Base-by-base conservation (phyloP, 2,329 filamentous ascomycete species). In the Aspergillus floridensis region DNA sequence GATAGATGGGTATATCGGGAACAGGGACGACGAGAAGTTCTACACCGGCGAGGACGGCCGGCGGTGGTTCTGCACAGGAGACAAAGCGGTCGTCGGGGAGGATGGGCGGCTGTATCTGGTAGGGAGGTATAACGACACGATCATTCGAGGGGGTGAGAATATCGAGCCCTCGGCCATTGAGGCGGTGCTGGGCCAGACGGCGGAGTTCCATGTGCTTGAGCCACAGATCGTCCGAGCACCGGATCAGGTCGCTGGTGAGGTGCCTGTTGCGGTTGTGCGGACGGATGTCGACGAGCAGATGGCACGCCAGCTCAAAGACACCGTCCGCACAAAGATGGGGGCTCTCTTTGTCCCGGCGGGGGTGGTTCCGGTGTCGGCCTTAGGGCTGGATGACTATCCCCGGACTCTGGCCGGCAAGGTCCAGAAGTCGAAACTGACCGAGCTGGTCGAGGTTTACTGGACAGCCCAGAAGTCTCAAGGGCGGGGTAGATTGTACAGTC, bases 71-170 rank as follows among this genome's bases (percentile, higher is more conserved):
- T 29, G 56, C 52, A 64, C 60, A 26, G 64, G 64, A 6, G 64
- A 66, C 47, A 59, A 64, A 51, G 64, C 57, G 2, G 53, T 63
- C 47, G 56, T 66, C 32, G 60, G 57, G 19, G 49, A 19, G 6
- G 60, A 64, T 26, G 46, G 57, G 52, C 62, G 52, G 10, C 50
- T 64, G 7, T 66, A 66, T 35, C 50, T 66, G 10, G 41, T 66
- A 44, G 64, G 64, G 0, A 57, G 64, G 21, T 64, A 61, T 41
- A 64, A 64, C 53, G 64, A 66, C 19, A 63, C 57, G 3, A 66
- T 66, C n/a, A 63, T 66, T 10, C 60, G 64, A 5, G 64, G 62
- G 19, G 64, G 64, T 0, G 62, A 66, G 52, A 66, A 66, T 38
- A 63, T 66, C 49, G 60, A 59, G 51, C 62, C 60, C 19, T 57